phyloP scores from a whole-genome alignment of 768 basidiomycete species.

The Hericium coralloides region DNA sequence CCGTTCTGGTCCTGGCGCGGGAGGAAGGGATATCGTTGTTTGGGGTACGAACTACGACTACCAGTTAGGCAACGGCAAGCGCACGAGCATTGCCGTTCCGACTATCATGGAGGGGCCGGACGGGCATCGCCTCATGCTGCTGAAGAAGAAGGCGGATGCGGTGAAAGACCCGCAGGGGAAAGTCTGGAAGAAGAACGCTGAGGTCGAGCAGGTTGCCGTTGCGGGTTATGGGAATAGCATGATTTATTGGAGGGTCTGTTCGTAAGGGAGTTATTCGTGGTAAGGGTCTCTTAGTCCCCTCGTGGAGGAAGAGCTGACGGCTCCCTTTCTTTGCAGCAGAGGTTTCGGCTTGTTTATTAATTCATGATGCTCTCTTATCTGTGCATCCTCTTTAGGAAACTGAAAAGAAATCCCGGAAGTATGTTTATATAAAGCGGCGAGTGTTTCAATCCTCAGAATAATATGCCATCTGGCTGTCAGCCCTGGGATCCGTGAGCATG shows the following conservation, averaged over 20 bases:
- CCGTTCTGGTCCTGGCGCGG: conserved; percentile 38
- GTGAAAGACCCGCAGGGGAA: conserved; percentile 54
- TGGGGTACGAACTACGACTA: conserved; percentile 72
- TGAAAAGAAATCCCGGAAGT: too few relatives aligned
- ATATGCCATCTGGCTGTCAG: too few relatives aligned
- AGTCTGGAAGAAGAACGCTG: conserved; percentile 48
- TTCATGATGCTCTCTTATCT: too few relatives aligned
- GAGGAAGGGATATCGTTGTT: conserved; percentile 54
- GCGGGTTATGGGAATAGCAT: conserved; percentile 56
- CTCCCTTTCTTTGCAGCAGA: too few relatives aligned
- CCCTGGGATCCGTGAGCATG: too few relatives aligned
- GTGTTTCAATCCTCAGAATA: too few relatives aligned
- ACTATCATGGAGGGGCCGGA: conserved; percentile 39
- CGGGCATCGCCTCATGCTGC: conserved; percentile 54
- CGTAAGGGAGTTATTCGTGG: neutral
- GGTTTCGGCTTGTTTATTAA: too few relatives aligned
- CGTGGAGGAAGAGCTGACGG: too few relatives aligned
- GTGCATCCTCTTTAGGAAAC: too few relatives aligned
- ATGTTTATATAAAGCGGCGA: too few relatives aligned
- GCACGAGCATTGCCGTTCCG: conserved; percentile 48
- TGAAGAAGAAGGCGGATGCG: conserved; percentile 35
- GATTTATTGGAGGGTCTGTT: conserved; percentile 60
- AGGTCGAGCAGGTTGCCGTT: conserved; percentile 56
- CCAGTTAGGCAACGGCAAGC: conserved; percentile 71
- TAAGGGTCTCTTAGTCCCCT: too few relatives aligned